A percentile compares a stretch with the other conserved stretches of the same genome.
Evolutionary conservation across 1,284 basidiomycete species (phyloP).

Genomic region (Violaceomyces palustris): DNA sequence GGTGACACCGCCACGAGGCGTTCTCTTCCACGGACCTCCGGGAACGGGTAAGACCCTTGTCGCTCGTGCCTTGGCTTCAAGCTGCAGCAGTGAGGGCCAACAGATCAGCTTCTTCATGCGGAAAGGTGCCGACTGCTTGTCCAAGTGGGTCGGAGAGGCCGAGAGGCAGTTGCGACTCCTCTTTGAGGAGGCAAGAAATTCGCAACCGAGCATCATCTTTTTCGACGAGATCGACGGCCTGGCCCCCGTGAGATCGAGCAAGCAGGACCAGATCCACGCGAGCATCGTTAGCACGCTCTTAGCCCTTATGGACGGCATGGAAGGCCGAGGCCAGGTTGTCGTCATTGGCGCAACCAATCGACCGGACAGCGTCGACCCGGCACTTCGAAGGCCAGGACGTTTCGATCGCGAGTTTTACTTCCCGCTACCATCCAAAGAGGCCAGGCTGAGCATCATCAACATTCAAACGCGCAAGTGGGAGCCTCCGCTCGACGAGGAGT

Average conservation of each 20-base stretch:
- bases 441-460: conserved; percentile 77
- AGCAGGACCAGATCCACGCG: conserved; percentile 98
- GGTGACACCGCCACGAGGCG: conserved; percentile 91
- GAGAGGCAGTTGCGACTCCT: conserved; percentile 90
- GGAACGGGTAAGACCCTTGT: conserved; percentile 53
- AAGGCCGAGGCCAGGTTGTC: conserved; percentile 88
- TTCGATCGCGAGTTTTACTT: conserved; percentile 99
- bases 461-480: conserved; percentile 92
- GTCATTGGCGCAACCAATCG: conserved; percentile 97
- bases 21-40: conserved; percentile 68
- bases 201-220: conserved; percentile 92
- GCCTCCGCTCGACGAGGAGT: conserved; percentile 67
- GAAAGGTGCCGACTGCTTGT: conserved; percentile 95
- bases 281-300: conserved; percentile 93
- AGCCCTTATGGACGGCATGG: conserved; percentile 99
- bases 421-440: conserved; percentile 77
- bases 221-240: conserved; percentile 98
- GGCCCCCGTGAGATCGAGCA: conserved; percentile 92
- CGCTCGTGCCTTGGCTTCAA: conserved; percentile 88
- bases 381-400: conserved; percentile 83
- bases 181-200: conserved; percentile 90
- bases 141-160: conserved; percentile 99
- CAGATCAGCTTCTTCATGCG: conserved; percentile 99
- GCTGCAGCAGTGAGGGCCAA: conserved; percentile 80
- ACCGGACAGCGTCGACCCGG: conserved; percentile 94